Evolutionary conservation across 805 yeast species (phyloP).

Genomic region (Wickerhamomyces bovis): DNA sequence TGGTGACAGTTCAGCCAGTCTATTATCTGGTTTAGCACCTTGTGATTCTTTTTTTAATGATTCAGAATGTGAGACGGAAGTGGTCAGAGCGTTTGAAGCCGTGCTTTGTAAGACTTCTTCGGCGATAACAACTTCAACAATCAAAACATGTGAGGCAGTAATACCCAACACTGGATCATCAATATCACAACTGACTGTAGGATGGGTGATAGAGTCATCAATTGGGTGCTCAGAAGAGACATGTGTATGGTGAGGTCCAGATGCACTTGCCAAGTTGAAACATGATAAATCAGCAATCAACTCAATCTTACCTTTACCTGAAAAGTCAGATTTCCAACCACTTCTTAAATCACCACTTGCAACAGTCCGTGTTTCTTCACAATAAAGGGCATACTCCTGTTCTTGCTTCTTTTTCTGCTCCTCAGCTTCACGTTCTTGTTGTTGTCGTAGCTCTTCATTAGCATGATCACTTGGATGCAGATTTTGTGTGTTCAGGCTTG

Average conservation of each 20-base stretch:
- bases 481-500: constrained; percentile 5
- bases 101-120: constrained; percentile 64
- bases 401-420: constrained; percentile 25
- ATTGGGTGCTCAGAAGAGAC: constrained; percentile 37
- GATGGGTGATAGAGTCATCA: constrained; percentile 15
- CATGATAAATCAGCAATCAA: constrained; percentile 66
- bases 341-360: constrained; percentile 74
- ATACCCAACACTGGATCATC: constrained; percentile 79
- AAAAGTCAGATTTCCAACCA: constrained; percentile 95
- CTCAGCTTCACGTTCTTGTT: constrained; percentile 20
- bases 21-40: constrained; percentile 27
- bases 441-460: constrained; percentile 26
- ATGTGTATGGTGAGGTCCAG: constrained; percentile 38
- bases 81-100: constrained; percentile 27
- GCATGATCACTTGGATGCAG: constrained; percentile 29
- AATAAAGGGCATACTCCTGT: constrained; percentile 37
- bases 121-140: constrained; percentile 89
- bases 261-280: constrained; percentile 49
- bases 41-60: constrained; percentile 6
- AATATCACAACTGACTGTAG: constrained; percentile 72
- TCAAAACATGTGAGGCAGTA: constrained; percentile 65
- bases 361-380: constrained; percentile 71
- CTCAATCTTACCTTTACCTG: constrained; percentile 73
- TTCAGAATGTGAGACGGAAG: constrained; percentile 24
- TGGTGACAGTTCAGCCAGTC: constrained; percentile 40